Conservation (phyloP, 176 grass and related monocot genomes). For the Oryza meyeriana region DNA sequence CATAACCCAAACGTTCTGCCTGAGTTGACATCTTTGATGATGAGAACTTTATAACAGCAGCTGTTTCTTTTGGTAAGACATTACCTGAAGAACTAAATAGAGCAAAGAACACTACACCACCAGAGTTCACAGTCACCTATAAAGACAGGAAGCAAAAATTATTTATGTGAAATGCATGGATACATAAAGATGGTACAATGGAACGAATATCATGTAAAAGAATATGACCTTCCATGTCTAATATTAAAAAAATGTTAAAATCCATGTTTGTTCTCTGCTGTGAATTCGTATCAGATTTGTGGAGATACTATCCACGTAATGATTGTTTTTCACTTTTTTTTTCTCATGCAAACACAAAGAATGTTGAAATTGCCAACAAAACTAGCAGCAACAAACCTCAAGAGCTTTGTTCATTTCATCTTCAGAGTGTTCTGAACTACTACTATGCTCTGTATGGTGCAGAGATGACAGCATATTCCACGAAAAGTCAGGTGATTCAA, state of each 20-base stretch:
- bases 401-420: constrained; percentile 83
- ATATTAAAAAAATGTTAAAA: background rate
- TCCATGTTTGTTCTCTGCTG: background rate
- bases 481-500: constrained; percentile 73
- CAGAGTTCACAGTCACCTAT: constrained; percentile 94
- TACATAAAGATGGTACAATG: background rate
- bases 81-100: constrained; percentile 55
- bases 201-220: background rate
- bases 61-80: constrained; percentile 55
- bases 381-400: constrained; percentile 56
- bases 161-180: background rate
- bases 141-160: constrained; percentile 11
- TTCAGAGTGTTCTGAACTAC: constrained; percentile 71
- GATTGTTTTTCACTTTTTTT: constrained; percentile 2
- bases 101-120: constrained; percentile 93
- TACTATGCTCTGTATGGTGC: constrained; percentile 90
- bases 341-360: constrained; percentile 4
- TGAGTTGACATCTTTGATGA: constrained; percentile 92
- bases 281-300: background rate
- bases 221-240: constrained; percentile 10
- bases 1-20: constrained; percentile 88
- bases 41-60: constrained; percentile 88
- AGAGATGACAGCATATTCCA: constrained; percentile 78
- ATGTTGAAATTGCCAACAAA: constrained; percentile 26
- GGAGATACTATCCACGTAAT: constrained; percentile 4